Base-by-base conservation (phyloP, 441 rosid genomes). In the Erodium trifolium region DNA sequence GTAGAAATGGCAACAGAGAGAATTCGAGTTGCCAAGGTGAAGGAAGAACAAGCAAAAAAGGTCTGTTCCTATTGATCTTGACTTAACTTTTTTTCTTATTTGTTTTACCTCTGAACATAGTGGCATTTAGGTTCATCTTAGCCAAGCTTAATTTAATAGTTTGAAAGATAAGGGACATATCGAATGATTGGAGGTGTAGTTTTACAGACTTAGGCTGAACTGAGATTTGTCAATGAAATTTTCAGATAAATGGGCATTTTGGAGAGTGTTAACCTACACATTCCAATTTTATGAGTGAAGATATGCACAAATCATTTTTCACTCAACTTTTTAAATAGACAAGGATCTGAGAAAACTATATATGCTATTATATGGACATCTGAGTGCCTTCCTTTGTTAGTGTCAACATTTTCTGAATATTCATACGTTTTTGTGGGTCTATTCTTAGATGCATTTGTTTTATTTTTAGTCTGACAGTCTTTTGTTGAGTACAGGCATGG, bases 41-140 rank as follows among this genome's bases (percentile, higher is more conserved):
- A 81, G 75, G 96, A 91, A 82, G 93, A 88, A 67, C 85, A 88
- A 81, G 96, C 96, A 18, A 76, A 66, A 17, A 87, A 89, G 99
- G 96, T 93, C 72, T 71, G 77, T 75, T 27, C 57, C 75, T 69
- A 59, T 66, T 19, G 62, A 10, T 74, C 18, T 6, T 31, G 68
- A 43, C 45, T 71, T 59, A 59, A 74, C 34, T 70, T 57, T 18
- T 67, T 37, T 17, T 23, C 62, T 55, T 5, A 16, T 55, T 55
- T 55, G 18, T 14, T 55, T 17, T 14, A 23, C 62, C 23, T 14
- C 10, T 55, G 14, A 17, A 55, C 62, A 14, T 3, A 16, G 62
- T 55, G 62, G 62, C 27, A 55, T 55, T 55, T 55, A 19, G 23
- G 14, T 55, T 16, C 19, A 4, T 55, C 62, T 17, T 55, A 55